These are phyloP conservation scores for Mycosphaerella sp. DNA, from an alignment of 2,329 filamentous ascomycete genomes.

Conservation along the genomic window DNA sequence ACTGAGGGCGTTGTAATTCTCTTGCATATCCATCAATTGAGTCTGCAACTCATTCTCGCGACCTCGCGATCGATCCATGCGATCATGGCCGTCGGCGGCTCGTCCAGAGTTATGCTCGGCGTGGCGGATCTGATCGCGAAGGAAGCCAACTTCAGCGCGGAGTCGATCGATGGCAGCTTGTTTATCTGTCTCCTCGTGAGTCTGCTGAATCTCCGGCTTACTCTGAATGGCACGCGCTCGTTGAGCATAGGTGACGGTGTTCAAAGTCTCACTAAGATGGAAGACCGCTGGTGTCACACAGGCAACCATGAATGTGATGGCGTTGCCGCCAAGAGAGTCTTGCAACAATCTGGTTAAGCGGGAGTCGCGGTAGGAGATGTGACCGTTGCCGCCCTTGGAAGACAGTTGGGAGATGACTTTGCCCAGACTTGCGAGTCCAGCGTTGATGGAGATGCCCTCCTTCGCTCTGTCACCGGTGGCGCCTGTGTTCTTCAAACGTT, in stretches of 20 bases:
- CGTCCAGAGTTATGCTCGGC: conserved; percentile 63
- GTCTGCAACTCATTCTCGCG: conserved; percentile 87
- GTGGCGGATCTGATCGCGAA: conserved; percentile 87
- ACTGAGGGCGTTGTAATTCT: conserved; percentile 88
- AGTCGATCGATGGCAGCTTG: conserved; percentile 88
- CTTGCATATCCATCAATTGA: conserved; percentile 83
- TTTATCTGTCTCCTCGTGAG: conserved; percentile 84
- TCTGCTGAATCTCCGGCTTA: conserved; percentile 91
- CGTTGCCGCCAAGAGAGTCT: conserved; percentile 92
- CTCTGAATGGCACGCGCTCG: conserved; percentile 93
- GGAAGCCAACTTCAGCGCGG: conserved; percentile 85
- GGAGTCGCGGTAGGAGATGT: conserved; percentile 98
- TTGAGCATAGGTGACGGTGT: conserved; percentile 94
- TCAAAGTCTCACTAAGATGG: conserved; percentile 92
- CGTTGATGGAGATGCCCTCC: conserved; percentile 98
- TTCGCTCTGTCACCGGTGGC: conserved; percentile 90
- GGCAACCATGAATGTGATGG: conserved; percentile 99
- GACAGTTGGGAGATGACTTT: conserved; percentile 99
- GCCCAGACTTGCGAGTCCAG: conserved; percentile 84
- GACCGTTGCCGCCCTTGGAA: conserved; percentile 74
- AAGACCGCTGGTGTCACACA: conserved; percentile 97
- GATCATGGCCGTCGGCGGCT: conserved; percentile 60
- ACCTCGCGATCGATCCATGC: conserved; percentile 47
- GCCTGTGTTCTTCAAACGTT: conserved; percentile 93
- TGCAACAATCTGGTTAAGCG: conserved; percentile 90